Evolutionary conservation across 2,329 filamentous ascomycete species (phyloP), one percentile per base, ranked within the genome.

Genomic region (Verticillium alfalfae): DNA sequence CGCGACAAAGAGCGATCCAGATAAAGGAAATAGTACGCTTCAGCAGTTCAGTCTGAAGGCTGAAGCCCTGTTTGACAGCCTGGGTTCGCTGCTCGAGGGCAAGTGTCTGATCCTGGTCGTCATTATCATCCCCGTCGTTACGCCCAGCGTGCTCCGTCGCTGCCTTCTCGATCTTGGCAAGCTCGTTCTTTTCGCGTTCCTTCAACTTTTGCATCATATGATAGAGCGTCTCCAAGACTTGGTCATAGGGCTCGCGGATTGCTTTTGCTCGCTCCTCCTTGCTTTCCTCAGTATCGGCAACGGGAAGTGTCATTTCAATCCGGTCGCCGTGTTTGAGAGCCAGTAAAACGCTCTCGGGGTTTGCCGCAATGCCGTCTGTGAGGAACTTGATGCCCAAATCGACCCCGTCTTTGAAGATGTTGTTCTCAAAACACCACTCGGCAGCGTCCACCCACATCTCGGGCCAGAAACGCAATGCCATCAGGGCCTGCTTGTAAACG

Each of bases 371-470:
- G 38, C 95, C 95, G 65, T 95, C 87, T 26, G 87, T 82, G 31
- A 99, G 80, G 69, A 98, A 91, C 10, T 92, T 87, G 31, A 89
- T 86, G 12, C 92, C 93, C 63, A 77, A 70, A 6, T 82, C 78
- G 63, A 82, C 80, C 56, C 84, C 83, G 39, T 92, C 88, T 55
- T 86, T 78, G 10, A 76, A 71, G 67, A 93, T 78, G 55, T 85
- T 85, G 68, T 95, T 93, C 60, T 89, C 84, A 70, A 93, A 93
- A 74, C 92, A 97, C 86, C 94, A 98, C 66, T 96, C 91, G 1
- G 93, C 91, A 10, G 93, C 94, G 63, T 97, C 93, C 58, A 93
- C 93, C 95, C 95, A 99, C 68, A 97, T 88, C 72, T 96, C 91
- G 4, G 95, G 93, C 86, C 94, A 95, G 76, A 98, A 99, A 58